Conservation (phyloP, 129 eudicot species). For the Cynara cardunculus region DNA sequence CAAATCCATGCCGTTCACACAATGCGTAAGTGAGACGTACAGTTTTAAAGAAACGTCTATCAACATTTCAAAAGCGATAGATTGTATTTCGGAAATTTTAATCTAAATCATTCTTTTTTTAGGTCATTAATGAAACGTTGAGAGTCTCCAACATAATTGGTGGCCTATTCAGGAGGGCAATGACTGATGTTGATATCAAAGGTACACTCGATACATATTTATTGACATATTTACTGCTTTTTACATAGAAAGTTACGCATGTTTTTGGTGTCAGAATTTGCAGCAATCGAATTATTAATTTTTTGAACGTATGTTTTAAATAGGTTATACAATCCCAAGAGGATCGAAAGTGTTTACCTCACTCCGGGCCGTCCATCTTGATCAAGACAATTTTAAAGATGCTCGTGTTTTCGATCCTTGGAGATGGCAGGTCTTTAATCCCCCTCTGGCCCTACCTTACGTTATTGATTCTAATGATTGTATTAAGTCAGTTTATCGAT, state of each 20-base stretch:
- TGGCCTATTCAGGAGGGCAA: conserved; percentile 82
- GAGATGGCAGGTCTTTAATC: conserved; percentile 79
- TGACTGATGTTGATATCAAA: conserved; percentile 60
- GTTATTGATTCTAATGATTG: background rate
- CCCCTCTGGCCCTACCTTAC: background rate
- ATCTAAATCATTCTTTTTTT: background rate
- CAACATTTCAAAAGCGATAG: background rate
- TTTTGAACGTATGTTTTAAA: background rate
- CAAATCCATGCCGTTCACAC: conserved; percentile 89
- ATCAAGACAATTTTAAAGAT: conserved; percentile 66
- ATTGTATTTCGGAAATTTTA: background rate
- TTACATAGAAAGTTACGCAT: background rate
- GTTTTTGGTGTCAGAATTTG: background rate
- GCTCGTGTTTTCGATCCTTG: conserved; percentile 87
- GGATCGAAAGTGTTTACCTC: conserved; percentile 88
- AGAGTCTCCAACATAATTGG: conserved; percentile 79
- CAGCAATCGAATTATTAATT: background rate
- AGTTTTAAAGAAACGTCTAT: too few species aligned
- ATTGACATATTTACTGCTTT: background rate
- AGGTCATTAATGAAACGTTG: conserved; percentile 89
- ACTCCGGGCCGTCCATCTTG: conserved; percentile 73
- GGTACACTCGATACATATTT: conserved; percentile 22
- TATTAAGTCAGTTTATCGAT: background rate
- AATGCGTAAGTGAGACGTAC: conserved; percentile 57
- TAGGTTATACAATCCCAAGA: conserved; percentile 80